Base-by-base conservation (phyloP, 305 asterid genomes). In the Withania somnifera region DNA sequence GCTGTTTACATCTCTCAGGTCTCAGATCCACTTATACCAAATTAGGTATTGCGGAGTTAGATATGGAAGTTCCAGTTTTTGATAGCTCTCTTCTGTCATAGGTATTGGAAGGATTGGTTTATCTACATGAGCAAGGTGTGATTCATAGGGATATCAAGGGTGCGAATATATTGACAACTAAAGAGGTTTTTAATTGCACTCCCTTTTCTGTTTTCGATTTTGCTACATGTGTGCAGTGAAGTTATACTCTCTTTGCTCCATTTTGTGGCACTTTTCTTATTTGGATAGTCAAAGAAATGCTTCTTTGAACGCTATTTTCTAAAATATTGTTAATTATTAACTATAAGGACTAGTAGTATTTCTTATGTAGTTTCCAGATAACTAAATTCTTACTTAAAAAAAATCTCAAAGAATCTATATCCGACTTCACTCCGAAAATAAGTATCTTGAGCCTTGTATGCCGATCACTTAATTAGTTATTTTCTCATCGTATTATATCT, bases 1-100 rank as follows among this genome's bases (percentile, higher is more conserved):
- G 98, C 99, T 83, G 91, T 94, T 81, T 97, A 93, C 88, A 97
- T 97, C 81, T 90, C 99, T 73, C 99, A 97, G 99, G 99, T 97
- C 84, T 90, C 85, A 73, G 38, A 73, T 69, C 22, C 14, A 45
- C 22, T 66, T 66, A 32, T 73, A 40, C 60, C 60, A 73, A 45
- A 15, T 47, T 73, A 47, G 79, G 58, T 73, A 28, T 26, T 26
- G n/a, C 38, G 7, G 42, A 47, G 79, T 73, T 77, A 76, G 82
- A 58, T 80, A 38, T 78, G 61, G 54, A 81, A 76, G 87, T 83
- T 85, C 78, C 78, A 81, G 80, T 82, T 81, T n/a, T 83, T 58
- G 83, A 66, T 78, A 77, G 42, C 22, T 75, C 63, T 86, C 50
- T 36, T 80, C 63, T 61, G 77, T 71, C 76, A 82, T 90, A 95